A percentile compares a stretch with the other conserved stretches of the same genome.
Evolutionary conservation across 805 yeast genomes (phyloP).

Genomic region (Pichia nakasei): DNA sequence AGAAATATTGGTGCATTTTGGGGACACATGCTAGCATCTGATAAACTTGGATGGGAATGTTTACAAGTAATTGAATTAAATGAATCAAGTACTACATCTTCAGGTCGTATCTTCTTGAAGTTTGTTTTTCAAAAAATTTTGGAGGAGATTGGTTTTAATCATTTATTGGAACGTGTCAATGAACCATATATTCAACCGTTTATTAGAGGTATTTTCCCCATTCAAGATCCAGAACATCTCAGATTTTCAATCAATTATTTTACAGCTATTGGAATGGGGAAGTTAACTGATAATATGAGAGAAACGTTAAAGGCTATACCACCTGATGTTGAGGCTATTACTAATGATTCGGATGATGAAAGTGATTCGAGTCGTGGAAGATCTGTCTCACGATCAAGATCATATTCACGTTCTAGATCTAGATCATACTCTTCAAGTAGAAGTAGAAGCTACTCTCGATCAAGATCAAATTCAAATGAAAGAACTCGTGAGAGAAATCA

Average conservation of each 20-base stretch:
- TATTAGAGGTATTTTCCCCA: conserved; percentile 59
- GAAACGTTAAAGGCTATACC: conserved; percentile 22
- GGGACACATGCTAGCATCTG: conserved; percentile 75
- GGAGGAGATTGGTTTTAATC: conserved; percentile 59
- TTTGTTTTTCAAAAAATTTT: conserved; percentile 72
- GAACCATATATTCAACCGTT: conserved; percentile 44
- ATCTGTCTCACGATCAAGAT: conserved; percentile 15
- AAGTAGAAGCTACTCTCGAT: no score
- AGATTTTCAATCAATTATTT: conserved; percentile 83
- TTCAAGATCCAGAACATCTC: conserved; percentile 38
- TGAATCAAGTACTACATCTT: conserved; percentile 67
- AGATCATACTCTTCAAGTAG: conserved; percentile 6
- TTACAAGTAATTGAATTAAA: conserved; percentile 50
- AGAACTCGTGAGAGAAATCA: not conserved
- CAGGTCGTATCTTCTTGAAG: conserved; percentile 73
- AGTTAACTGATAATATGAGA: conserved; percentile 77
- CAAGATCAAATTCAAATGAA: not conserved
- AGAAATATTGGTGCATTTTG: conserved; percentile 77
- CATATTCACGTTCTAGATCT: conserved; percentile 15
- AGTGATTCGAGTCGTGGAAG: conserved; percentile 7
- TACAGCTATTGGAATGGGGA: conserved; percentile 87
- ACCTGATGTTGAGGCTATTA: conserved; percentile 12
- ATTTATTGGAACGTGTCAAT: conserved; percentile 39
- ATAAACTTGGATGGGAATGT: conserved; percentile 55
- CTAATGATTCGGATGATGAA: conserved; percentile 3